These are phyloP conservation scores for Acacia confusa DNA, from an alignment of 306 rosid genomes.

Conservation along the genomic window DNA sequence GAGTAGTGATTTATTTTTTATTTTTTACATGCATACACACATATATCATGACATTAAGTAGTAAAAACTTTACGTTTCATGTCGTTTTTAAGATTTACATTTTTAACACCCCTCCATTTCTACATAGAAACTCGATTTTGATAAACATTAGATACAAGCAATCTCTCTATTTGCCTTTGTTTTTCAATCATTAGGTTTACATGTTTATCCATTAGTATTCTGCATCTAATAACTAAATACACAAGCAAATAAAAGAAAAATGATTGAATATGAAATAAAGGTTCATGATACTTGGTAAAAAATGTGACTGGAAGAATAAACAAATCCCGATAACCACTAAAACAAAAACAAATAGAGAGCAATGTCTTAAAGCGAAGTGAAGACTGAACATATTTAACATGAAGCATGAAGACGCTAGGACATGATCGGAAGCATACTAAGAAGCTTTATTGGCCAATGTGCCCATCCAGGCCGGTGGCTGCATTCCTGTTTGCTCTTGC, in stretches of 20 bases:
- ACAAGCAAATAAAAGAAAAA: background rate
- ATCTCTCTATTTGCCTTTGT: background rate
- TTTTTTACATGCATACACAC: too few relatives aligned
- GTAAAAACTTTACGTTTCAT: too few relatives aligned
- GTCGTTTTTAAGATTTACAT: too few relatives aligned
- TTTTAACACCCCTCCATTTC: too few relatives aligned
- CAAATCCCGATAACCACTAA: background rate
- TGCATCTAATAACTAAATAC: background rate
- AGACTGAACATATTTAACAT: background rate
- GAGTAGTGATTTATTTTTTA: too few relatives aligned
- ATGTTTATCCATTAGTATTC: background rate
- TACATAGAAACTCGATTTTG: too few relatives aligned
- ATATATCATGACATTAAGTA: too few relatives aligned
- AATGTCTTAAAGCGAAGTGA: background rate
- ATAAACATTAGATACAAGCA: too few relatives aligned
- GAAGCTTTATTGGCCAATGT: conserved; percentile 1
- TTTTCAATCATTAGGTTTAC: too few relatives aligned
- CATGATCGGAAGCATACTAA: background rate
- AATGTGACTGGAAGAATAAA: background rate
- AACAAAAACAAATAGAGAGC: background rate
- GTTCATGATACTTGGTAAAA: background rate
- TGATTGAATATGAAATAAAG: background rate
- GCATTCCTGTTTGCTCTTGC: conserved; percentile 47
- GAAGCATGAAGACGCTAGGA: background rate
- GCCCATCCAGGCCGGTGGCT: conserved; percentile 47